Conservation (phyloP, 1,284 basidiomycete genomes). For the Lignosus rhinocerotis region DNA sequence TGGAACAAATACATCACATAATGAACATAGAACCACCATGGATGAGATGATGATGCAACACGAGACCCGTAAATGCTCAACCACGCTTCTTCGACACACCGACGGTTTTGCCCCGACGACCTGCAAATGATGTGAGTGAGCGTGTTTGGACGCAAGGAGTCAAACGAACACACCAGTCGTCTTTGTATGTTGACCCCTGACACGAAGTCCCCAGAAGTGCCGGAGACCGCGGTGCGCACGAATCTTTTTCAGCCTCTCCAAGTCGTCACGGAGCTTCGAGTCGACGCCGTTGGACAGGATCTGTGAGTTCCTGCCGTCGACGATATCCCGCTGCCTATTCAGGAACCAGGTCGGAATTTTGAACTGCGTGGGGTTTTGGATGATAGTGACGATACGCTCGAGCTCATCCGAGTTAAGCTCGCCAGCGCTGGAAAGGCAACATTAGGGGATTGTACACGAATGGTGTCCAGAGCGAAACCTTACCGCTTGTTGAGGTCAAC, state of each 20-base stretch:
- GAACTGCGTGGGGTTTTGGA: constrained; percentile 99
- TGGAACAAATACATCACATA: constrained; percentile 24
- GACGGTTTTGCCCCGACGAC: constrained; percentile 89
- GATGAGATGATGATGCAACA: constrained; percentile 18
- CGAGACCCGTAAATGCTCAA: constrained; percentile 42
- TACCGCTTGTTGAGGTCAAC: constrained; percentile 99
- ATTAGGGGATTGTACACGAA: background rate
- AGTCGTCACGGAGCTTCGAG: constrained; percentile 98
- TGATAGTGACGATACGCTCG: constrained; percentile 98
- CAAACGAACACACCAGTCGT: constrained; percentile 76
- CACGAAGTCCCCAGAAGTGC: constrained; percentile 96
- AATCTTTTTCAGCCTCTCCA: constrained; percentile 99
- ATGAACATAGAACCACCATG: constrained; percentile 24
- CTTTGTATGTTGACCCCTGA: constrained; percentile 99
- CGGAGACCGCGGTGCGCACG: constrained; percentile 97
- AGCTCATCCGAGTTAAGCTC: constrained; percentile 97
- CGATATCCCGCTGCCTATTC: constrained; percentile 98
- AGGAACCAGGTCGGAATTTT: constrained; percentile 99
- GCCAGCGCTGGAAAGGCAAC: constrained; percentile 61
- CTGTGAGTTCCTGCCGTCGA: constrained; percentile 97
- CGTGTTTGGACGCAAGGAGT: background rate
- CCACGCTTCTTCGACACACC: constrained; percentile 93
- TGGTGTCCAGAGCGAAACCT: constrained; percentile 32
- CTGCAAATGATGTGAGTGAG: constrained; percentile 36
- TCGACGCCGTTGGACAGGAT: constrained; percentile 97